These are phyloP conservation scores for Kokia cookei DNA, from an alignment of 441 rosid species.

Conservation along the genomic window DNA sequence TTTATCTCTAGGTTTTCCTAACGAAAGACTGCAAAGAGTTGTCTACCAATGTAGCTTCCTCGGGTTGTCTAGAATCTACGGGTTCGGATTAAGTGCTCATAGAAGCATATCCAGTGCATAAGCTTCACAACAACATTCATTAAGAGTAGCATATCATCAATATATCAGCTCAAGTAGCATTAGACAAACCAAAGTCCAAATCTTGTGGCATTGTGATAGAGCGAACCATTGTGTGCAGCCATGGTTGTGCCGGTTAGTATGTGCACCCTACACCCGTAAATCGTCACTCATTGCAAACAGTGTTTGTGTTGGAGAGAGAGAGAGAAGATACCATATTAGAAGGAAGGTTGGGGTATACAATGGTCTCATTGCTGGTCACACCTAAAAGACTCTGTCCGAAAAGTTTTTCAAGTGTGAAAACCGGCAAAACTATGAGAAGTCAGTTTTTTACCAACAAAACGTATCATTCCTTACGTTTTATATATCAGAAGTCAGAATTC, in stretches of 20 bases:
- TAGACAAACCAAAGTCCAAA: not conserved
- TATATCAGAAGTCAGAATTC: not conserved
- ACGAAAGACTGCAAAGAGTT: not conserved
- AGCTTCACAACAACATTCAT: not conserved
- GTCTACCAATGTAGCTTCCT: not conserved
- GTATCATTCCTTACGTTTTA: not conserved
- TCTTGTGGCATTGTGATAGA: not conserved
- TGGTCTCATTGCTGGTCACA: slow-evolving; percentile 50
- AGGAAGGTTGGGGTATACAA: slow-evolving; percentile 79
- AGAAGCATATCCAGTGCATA: not conserved
- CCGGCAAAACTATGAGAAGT: slow-evolving; percentile 37
- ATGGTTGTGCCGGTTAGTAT: not conserved
- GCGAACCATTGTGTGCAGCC: not conserved
- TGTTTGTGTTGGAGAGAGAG: not conserved
- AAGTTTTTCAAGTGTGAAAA: slow-evolving; percentile 63
- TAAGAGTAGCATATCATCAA: not conserved
- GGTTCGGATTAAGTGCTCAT: not conserved
- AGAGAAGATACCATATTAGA: slow-evolving; percentile 69
- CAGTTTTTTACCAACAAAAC: not conserved
- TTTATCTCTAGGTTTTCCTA: not conserved
- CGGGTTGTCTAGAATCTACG: not conserved
- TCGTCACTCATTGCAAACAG: not conserved
- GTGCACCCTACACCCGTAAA: not conserved
- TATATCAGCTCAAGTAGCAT: not conserved
- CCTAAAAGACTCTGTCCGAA: slow-evolving; percentile 66